These are phyloP conservation scores for Syzygium oleosum DNA, from an alignment of 345 rosid genomes.

Conservation along the genomic window DNA sequence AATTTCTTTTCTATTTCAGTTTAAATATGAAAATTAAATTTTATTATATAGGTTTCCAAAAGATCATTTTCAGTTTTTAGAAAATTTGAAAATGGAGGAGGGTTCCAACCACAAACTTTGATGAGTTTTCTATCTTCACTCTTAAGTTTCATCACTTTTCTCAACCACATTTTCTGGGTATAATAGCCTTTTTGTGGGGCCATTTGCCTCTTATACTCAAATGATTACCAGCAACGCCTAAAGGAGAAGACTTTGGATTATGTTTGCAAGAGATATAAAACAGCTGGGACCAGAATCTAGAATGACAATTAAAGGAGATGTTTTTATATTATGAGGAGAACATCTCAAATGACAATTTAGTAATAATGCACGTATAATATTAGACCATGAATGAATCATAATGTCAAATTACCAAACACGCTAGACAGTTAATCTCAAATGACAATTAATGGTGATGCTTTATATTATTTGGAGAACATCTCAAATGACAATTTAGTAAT, in stretches of 20 bases:
- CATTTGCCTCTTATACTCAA: background rate
- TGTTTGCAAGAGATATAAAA: background rate
- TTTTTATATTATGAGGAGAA: background rate
- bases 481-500: background rate
- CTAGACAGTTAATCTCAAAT: background rate
- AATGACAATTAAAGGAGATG: background rate
- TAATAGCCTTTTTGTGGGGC: background rate
- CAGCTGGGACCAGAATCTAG: background rate
- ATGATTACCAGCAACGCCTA: background rate
- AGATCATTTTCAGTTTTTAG: background rate
- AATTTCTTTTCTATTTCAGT: background rate
- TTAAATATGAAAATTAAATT: background rate
- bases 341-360: background rate
- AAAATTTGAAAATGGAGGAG: background rate
- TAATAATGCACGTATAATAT: background rate
- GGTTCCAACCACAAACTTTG: background rate
- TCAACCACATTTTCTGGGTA: background rate
- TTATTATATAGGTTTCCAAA: background rate
- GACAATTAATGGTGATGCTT: background rate
- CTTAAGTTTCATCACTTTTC: background rate
- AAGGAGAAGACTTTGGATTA: background rate
- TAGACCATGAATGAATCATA: background rate
- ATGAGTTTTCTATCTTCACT: background rate
- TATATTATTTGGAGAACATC: background rate
- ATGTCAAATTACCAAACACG: background rate